Evolutionary conservation across 805 yeast genomes (phyloP).

Genomic region (Maudiozyma saulgeensis): DNA sequence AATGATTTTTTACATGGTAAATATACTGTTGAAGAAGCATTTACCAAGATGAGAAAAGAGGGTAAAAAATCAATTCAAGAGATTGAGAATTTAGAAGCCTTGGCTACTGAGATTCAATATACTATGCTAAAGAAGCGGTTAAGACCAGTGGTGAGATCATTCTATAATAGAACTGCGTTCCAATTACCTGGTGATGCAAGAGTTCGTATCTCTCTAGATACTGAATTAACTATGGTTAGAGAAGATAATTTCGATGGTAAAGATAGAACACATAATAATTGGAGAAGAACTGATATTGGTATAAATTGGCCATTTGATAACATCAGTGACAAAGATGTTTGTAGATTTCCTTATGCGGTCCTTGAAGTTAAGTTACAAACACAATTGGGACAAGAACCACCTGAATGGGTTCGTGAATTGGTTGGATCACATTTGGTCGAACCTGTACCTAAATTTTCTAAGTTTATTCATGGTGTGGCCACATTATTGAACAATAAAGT

Average conservation of each 20-base stretch:
- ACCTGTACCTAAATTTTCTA: constrained; percentile 96
- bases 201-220: constrained; percentile 95
- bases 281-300: constrained; percentile 99
- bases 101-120: constrained; percentile 90
- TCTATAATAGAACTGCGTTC: constrained; percentile 96
- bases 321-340: constrained; percentile 73
- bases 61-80: constrained; percentile 83
- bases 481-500: constrained; percentile 79
- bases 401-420: constrained; percentile 91
- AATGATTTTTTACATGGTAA: constrained; percentile 77
- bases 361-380: constrained; percentile 96
- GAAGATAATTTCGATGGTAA: constrained; percentile 94
- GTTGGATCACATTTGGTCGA: constrained; percentile 90
- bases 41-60: constrained; percentile 85
- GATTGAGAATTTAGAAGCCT: constrained; percentile 82
- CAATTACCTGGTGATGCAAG: constrained; percentile 99
- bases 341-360: constrained; percentile 95
- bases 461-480: constrained; percentile 95
- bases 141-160: constrained; percentile 92
- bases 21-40: constrained; percentile 79
- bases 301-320: constrained; percentile 92
- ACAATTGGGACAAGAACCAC: constrained; percentile 97
- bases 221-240: constrained; percentile 94
- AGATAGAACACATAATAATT: constrained; percentile 82
- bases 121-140: constrained; percentile 71